phyloP scores from a whole-genome alignment of 1,284 basidiomycete species.

The Athelia psychrophila region DNA sequence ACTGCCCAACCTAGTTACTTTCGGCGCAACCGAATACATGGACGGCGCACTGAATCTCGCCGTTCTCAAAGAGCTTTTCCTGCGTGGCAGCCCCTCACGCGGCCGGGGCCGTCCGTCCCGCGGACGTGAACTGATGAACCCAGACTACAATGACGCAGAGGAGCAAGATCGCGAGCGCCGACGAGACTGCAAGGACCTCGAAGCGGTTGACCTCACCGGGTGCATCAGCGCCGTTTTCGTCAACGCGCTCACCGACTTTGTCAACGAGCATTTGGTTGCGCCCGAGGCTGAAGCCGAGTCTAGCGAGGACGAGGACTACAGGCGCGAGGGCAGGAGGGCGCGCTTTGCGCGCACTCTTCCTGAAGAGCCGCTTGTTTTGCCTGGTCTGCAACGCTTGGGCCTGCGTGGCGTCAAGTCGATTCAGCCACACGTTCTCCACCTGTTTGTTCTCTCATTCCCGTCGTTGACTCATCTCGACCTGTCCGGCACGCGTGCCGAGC shows the following conservation, averaged over 20 bases:
- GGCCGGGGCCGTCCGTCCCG: constrained; percentile 70
- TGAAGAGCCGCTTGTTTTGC: constrained; percentile 63
- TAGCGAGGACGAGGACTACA: constrained; percentile 33
- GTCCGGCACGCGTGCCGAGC: constrained; percentile 80
- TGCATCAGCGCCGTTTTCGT: constrained; percentile 91
- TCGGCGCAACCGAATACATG: constrained; percentile 97
- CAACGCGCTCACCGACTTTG: constrained; percentile 81
- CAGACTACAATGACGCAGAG: constrained; percentile 50
- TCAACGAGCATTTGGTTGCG: constrained; percentile 53
- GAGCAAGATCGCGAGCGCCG: constrained; percentile 74
- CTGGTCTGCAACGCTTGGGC: constrained; percentile 80
- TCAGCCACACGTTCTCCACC: constrained; percentile 67
- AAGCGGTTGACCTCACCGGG: constrained; percentile 92
- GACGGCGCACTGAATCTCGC: constrained; percentile 82
- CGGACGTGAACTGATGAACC: constrained; percentile 48
- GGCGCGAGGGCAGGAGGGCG: constrained; percentile 15
- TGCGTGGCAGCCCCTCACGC: constrained; percentile 71
- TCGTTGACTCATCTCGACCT: constrained; percentile 89
- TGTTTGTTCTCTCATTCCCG: constrained; percentile 85
- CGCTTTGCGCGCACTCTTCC: constrained; percentile 22
- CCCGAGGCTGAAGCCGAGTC: constrained; percentile 42
- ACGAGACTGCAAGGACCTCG: constrained; percentile 76
- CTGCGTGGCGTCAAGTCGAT: constrained; percentile 83
- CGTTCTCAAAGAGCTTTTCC: constrained; percentile 84
- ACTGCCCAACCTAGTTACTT: constrained; percentile 77